phyloP scores from a whole-genome alignment of 768 basidiomycete genomes.

The Boletus rufocinnamomeus region DNA sequence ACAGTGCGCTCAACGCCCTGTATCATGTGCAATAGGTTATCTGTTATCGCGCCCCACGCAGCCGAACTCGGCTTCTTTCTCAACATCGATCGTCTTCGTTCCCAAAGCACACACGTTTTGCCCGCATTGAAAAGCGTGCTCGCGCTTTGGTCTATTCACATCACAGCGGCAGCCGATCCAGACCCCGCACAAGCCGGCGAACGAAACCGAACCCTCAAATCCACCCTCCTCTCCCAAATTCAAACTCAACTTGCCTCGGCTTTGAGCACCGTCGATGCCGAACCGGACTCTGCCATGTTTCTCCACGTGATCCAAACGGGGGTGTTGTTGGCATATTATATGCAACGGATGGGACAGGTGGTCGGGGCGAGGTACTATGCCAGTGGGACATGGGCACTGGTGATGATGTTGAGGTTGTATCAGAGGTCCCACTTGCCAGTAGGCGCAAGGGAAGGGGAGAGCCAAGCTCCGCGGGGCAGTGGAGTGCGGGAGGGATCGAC shows the following conservation, averaged over 20 bases:
- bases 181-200: slow-evolving; percentile 34
- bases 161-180: slow-evolving; percentile 41
- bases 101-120: slow-evolving; percentile 42
- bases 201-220: neutral
- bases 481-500: neutral
- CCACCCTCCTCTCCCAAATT: slow-evolving; percentile 47
- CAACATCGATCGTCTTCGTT: slow-evolving; percentile 47
- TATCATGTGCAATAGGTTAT: slow-evolving; percentile 18
- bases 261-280: slow-evolving; percentile 41
- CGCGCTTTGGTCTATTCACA: slow-evolving; percentile 54
- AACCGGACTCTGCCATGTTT: slow-evolving; percentile 39
- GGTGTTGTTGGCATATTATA: slow-evolving; percentile 65
- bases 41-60: slow-evolving; percentile 54
- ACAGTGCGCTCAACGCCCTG: neutral
- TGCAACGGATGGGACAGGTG: slow-evolving; percentile 58
- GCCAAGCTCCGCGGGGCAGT: slow-evolving; percentile 5
- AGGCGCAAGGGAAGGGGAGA: neutral
- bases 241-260: slow-evolving; percentile 48
- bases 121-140: slow-evolving; percentile 51
- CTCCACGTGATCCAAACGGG: slow-evolving; percentile 62
- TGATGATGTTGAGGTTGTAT: slow-evolving; percentile 50
- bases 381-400: slow-evolving; percentile 48
- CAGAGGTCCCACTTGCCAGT: slow-evolving; percentile 16
- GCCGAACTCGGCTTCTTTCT: slow-evolving; percentile 71
- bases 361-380: slow-evolving; percentile 63